phyloP scores from a whole-genome alignment of 2,329 filamentous ascomycete species.

The Nemania diffusa region DNA sequence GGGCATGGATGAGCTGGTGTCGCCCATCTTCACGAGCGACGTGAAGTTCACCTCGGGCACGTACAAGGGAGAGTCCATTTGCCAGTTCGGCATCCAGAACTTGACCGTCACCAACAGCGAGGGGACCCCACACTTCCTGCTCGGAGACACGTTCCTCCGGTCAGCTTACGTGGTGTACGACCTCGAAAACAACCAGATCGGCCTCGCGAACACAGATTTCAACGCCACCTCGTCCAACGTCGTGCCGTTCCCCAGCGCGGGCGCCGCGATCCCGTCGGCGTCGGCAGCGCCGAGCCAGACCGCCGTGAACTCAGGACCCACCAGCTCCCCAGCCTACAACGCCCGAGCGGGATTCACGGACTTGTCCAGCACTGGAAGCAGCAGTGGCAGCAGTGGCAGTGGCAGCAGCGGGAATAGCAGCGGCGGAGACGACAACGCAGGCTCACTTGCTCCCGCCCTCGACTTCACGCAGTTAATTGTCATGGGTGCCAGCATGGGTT shows the following conservation, averaged over 20 bases:
- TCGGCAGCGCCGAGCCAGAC: slow-evolving; percentile 56
- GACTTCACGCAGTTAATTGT: slow-evolving; percentile 43
- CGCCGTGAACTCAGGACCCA: slow-evolving; percentile 33
- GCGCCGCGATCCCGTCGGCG: slow-evolving; percentile 62
- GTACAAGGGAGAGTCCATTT: slow-evolving; percentile 59
- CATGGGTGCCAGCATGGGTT: slow-evolving; percentile 47
- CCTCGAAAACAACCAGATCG: slow-evolving; percentile 66
- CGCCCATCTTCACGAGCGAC: slow-evolving; percentile 55
- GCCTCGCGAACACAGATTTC: slow-evolving; percentile 65
- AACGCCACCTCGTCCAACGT: slow-evolving; percentile 63
- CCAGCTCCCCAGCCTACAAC: slow-evolving; percentile 47
- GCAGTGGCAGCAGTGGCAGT: background rate
- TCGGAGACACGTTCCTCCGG: slow-evolving; percentile 68
- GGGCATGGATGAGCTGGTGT: slow-evolving; percentile 66
- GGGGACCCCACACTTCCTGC: slow-evolving; percentile 57
- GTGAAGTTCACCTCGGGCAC: slow-evolving; percentile 54
- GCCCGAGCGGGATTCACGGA: slow-evolving; percentile 53
- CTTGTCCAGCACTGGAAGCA: slow-evolving; percentile 20
- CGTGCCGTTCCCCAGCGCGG: slow-evolving; percentile 60
- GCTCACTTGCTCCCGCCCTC: slow-evolving; percentile 34
- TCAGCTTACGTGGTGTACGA: slow-evolving; percentile 71
- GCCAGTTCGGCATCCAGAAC: slow-evolving; percentile 68
- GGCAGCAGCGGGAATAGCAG: background rate
- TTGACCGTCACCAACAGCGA: no score
- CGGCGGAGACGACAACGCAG: slow-evolving; percentile 30